Conservation (phyloP, 2,329 filamentous ascomycete genomes). For the Epichloe gansuensis region DNA sequence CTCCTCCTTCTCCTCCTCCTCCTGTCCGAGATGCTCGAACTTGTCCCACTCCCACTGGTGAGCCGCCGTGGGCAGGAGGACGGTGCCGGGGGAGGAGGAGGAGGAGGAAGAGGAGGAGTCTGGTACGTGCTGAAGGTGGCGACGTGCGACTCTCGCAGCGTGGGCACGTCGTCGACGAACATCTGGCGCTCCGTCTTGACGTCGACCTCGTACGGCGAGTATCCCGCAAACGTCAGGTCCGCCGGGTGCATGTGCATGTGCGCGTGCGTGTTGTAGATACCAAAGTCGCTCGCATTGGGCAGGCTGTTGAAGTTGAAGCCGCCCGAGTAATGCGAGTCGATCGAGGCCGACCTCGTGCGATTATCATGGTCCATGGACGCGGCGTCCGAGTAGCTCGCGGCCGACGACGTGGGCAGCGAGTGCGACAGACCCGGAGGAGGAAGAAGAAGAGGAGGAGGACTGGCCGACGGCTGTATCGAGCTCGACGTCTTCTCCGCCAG, state of each 20-base stretch:
- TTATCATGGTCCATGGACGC: slow-evolving; percentile 29
- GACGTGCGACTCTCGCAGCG: slow-evolving; percentile 72
- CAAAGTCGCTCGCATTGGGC: slow-evolving; percentile 42
- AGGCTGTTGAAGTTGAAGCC: slow-evolving; percentile 62
- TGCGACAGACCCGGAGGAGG: slow-evolving; percentile 71
- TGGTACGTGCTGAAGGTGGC: slow-evolving; percentile 91
- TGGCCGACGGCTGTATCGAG: slow-evolving; percentile 41
- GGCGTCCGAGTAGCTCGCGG: slow-evolving; percentile 66
- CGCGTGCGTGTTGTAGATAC: slow-evolving; percentile 47
- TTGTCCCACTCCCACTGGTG: no score
- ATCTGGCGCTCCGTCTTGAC: slow-evolving; percentile 93
- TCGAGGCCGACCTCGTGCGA: slow-evolving; percentile 62
- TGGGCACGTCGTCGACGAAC: slow-evolving; percentile 82
- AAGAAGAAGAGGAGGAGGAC: slow-evolving; percentile 35
- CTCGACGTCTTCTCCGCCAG: slow-evolving; percentile 69
- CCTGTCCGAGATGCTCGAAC: slow-evolving; percentile 26
- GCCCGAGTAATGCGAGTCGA: slow-evolving; percentile 66
- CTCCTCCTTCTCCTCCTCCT: slow-evolving; percentile 39
- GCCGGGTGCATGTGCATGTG: slow-evolving; percentile 52
- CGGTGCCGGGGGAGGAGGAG: slow-evolving; percentile 49
- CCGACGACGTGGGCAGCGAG: slow-evolving; percentile 69
- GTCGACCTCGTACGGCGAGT: slow-evolving; percentile 81
- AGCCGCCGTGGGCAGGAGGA: slow-evolving; percentile 38
- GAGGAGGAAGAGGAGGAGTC: slow-evolving; percentile 63
- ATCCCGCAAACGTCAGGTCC: slow-evolving; percentile 46